Evolutionary conservation across 306 rosid species (phyloP).

Genomic region (Acacia acuminata): DNA sequence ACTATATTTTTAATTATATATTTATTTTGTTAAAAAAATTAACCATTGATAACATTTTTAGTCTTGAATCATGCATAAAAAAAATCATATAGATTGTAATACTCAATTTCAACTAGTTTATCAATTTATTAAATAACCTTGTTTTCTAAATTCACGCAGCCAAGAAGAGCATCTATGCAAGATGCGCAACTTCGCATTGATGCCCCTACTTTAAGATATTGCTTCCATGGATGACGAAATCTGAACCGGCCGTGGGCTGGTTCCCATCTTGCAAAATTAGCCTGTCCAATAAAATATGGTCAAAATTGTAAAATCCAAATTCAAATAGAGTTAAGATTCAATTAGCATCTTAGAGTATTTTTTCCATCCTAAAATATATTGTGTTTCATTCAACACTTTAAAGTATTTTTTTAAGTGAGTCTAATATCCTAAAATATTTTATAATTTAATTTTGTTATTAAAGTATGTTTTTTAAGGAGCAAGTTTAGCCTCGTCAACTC

Average conservation of each 20-base stretch:
- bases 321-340: too few species aligned
- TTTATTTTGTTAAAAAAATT: too few species aligned
- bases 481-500: too few species aligned
- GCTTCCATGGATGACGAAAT: conserved; percentile 89
- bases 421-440: too few species aligned
- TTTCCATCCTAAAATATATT: too few species aligned
- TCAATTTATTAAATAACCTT: conserved; percentile 46
- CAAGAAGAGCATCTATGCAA: conserved; percentile 77
- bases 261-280: conserved; percentile 91
- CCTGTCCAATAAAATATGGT: conserved; percentile 44
- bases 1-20: too few species aligned
- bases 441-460: too few species aligned
- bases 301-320: not conserved
- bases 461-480: too few species aligned
- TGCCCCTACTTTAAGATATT: conserved; percentile 72
- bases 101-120: not conserved
- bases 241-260: conserved; percentile 79
- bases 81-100: too few species aligned
- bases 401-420: too few species aligned
- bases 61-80: not conserved
- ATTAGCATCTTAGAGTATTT: too few species aligned
- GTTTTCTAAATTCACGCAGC: conserved; percentile 56
- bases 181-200: conserved; percentile 77
- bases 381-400: too few species aligned
- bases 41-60: not conserved